Evolutionary conservation across 192 early-diverging fungal genomes (phyloP).

Genomic region (Coemansia sp.): DNA sequence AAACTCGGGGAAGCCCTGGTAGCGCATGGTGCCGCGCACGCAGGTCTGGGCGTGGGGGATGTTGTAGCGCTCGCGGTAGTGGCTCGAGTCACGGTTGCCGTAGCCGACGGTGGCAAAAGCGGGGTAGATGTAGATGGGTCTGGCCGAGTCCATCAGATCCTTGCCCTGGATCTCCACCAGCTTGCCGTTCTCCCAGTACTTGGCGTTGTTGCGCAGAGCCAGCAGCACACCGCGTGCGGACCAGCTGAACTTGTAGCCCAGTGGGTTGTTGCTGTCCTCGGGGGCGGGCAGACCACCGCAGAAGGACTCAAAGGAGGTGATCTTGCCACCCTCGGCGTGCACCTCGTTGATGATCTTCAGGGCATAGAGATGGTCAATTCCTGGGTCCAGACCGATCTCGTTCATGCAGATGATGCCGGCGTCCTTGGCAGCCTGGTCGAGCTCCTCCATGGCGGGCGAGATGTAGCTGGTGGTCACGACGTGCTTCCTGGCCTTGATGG

Average conservation of each 20-base stretch:
- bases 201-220: conserved; percentile 91
- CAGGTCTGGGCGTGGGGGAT: conserved; percentile 93
- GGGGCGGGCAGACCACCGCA: conserved; percentile 98
- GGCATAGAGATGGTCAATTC: conserved; percentile 94
- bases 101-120: conserved; percentile 95
- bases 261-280: conserved; percentile 93
- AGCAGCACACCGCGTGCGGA: conserved; percentile 96
- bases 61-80: conserved; percentile 90
- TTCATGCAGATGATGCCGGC: conserved; percentile 92
- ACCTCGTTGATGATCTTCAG: conserved; percentile 91
- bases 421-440: conserved; percentile 78
- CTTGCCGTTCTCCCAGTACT: conserved; percentile 87
- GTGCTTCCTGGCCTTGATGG: conserved; percentile 86
- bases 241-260: conserved; percentile 99
- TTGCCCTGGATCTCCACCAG: conserved; percentile 76
- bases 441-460: conserved; percentile 88
- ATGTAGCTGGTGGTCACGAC: conserved; percentile 97
- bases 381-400: conserved; percentile 98
- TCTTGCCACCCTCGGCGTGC: conserved; percentile 74
- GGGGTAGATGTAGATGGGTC: conserved; percentile 90
- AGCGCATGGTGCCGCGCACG: conserved; percentile 92
- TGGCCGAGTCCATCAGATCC: conserved; percentile 89
- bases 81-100: conserved; percentile 96
- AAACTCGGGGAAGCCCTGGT: conserved; percentile 96
- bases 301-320: conserved; percentile 88